phyloP scores from a whole-genome alignment of 2,329 filamentous ascomycete genomes.

The Bipolaris sorokiniana region DNA sequence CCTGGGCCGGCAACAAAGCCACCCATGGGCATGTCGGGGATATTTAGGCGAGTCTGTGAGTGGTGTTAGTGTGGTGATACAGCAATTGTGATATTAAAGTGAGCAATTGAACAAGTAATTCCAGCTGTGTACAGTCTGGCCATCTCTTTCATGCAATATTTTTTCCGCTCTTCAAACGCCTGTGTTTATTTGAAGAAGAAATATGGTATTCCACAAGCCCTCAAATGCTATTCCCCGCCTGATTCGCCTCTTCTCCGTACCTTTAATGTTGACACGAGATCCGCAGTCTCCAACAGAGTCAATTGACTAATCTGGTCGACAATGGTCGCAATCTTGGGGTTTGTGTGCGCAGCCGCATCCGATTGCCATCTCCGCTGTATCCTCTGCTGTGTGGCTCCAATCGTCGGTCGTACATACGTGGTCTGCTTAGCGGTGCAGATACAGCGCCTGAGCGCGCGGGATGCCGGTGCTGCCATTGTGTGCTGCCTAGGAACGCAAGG shows the following conservation, averaged over 20 bases:
- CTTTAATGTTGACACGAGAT: constrained; percentile 94
- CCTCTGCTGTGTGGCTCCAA: constrained; percentile 45
- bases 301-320: constrained; percentile 99
- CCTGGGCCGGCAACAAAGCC: constrained; percentile 74
- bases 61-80: constrained; percentile 2
- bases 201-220: background rate
- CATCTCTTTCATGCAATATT: background rate
- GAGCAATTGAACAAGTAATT: background rate
- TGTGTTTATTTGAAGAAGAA: background rate
- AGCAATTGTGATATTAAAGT: background rate
- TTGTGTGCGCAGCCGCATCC: constrained; percentile 67
- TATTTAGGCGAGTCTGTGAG: constrained; percentile 84
- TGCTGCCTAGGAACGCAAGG: constrained; percentile 22
- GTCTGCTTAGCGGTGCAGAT: constrained; percentile 44
- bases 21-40: constrained; percentile 94
- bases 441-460: constrained; percentile 54
- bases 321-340: constrained; percentile 91
- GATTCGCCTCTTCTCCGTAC: constrained; percentile 56
- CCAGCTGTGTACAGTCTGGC: background rate
- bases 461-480: constrained; percentile 54
- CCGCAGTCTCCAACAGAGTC: constrained; percentile 95
- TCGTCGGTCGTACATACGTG: constrained; percentile 38
- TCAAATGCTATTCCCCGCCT: background rate
- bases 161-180: background rate
- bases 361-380: constrained; percentile 82